These are phyloP conservation scores for Micromonas commoda DNA, from an alignment of 139 green algal genomes.

Conservation along the genomic window DNA sequence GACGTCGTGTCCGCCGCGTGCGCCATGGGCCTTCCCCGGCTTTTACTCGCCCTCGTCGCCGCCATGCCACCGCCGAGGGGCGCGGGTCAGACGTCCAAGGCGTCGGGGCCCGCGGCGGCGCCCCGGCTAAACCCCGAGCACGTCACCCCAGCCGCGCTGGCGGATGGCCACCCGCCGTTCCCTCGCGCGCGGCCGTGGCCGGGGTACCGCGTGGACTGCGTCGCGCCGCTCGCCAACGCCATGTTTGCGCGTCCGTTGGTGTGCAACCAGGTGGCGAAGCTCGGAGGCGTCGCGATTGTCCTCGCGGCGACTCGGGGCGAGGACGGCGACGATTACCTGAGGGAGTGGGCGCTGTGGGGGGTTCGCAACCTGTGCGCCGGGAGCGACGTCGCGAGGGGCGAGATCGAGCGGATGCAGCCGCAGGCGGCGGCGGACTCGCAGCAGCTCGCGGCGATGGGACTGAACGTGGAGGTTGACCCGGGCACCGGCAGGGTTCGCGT, in stretches of 20 bases:
- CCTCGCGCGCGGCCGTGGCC: background rate
- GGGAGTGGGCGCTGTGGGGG: constrained; percentile 83
- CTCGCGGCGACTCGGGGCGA: constrained; percentile 18
- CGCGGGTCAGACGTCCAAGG: constrained; percentile 11
- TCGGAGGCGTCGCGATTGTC: constrained; percentile 19
- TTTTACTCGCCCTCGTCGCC: background rate
- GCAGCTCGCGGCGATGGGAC: constrained; percentile 54
- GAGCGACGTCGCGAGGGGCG: constrained; percentile 42
- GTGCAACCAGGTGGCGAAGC: background rate
- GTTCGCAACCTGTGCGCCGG: constrained; percentile 81
- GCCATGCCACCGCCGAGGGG: background rate
- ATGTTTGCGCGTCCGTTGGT: background rate
- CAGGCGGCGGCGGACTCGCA: constrained; percentile 44
- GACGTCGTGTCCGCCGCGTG: background rate
- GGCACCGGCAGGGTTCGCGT: constrained; percentile 52
- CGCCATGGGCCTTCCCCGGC: background rate
- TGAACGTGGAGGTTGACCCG: constrained; percentile 61
- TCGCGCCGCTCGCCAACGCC: constrained; percentile 6
- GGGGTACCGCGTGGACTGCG: constrained; percentile 8
- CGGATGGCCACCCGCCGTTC: background rate
- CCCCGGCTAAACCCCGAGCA: background rate
- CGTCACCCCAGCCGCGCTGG: background rate
- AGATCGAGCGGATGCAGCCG: constrained; percentile 37
- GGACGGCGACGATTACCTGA: constrained; percentile 40
- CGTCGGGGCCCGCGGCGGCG: constrained; percentile 1